Percentiles rank a stretch among this genome's conserved stretches.
Conservation (phyloP, 371 early-diverging fungal genomes). For the Funneliformis caledonium region DNA sequence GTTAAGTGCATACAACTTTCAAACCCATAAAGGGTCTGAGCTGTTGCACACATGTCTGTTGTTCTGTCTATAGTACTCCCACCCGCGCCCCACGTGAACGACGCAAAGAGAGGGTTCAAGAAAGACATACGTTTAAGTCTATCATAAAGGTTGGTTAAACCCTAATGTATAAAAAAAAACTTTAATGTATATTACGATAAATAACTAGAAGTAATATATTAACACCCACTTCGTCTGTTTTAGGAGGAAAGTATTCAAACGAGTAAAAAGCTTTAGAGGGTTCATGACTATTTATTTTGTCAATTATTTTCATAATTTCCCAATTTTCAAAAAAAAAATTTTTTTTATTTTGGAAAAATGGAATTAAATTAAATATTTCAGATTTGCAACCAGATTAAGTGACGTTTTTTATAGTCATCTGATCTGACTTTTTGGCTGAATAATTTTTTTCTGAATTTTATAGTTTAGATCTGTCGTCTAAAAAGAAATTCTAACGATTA, state of each 20-base stretch:
- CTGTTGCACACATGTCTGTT: constrained; percentile 78
- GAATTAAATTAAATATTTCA: too few species aligned
- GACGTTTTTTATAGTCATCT: too few species aligned
- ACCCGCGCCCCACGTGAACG: constrained; percentile 97
- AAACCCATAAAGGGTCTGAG: constrained; percentile 84
- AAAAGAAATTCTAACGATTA: too few species aligned
- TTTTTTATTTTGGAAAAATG: too few species aligned
- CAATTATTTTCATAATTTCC: constrained; percentile 29
- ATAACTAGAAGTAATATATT: neutral
- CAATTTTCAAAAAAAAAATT: neutral
- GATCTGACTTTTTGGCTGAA: too few species aligned
- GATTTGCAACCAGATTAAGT: too few species aligned
- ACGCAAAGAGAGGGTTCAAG: constrained; percentile 86
- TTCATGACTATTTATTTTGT: constrained; percentile 8
- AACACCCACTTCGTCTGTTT: constrained; percentile 81
- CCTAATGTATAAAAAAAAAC: constrained; percentile 49
- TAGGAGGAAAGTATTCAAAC: constrained; percentile 98
- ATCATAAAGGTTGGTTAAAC: constrained; percentile 88
- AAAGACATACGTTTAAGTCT: constrained; percentile 89
- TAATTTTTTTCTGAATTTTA: too few species aligned
- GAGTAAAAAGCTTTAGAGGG: constrained; percentile 66
- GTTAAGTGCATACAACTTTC: constrained; percentile 96
- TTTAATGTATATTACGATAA: neutral
- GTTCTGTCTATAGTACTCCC: constrained; percentile 90
- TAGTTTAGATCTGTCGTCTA: too few species aligned